Evolutionary conservation across 768 basidiomycete species (phyloP), one percentile per base, ranked within the genome.

Genomic region (Podaxis mareebaensis): DNA sequence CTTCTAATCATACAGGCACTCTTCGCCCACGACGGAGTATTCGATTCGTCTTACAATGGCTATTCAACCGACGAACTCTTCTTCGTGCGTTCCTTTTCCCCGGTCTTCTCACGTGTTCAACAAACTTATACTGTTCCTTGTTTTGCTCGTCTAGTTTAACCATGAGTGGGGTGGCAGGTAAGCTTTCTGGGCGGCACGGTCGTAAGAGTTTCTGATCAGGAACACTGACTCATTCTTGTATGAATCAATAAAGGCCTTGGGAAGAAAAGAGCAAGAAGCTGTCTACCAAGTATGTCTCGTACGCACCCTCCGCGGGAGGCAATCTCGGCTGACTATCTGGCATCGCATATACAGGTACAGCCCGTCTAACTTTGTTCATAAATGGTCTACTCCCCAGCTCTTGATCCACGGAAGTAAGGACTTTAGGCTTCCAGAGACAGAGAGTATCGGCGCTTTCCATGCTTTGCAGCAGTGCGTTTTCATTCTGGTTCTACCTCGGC

Each of bases 21-120:
- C 48, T 85, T 96, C 12, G 90, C 88, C 68, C 96, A 99, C 70
- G 96, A 99, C 70, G 96, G 96, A 8, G 92, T 95, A 72, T 95
- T 95, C 67, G 91, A 93, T 69, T 80, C 89, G 3, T 80, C 75
- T 7, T 91, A 91, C 74, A 90, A 89, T 53, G 93, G 90, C n/a
- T 95, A 88, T 71, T 85, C 90, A 13, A 98, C 95, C 10, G 96
- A 98, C 57, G 93, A 96, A 69, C 82, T 96, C 39, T 93, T 89
- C 83, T 96, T 95, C 77, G 92, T 93, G 70, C 68, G 90, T 78
- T 6, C 26, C 49, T 26, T 42, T 61, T 20, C 55, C 15, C 28
- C 12, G 24, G 17, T 24, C 52, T 51, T 53, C 36, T 36, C 26
- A 39, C 11, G 51, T 30, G 40, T n/a, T 54, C 39, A 40, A 30